Base-by-base conservation (phyloP, 2,329 filamentous ascomycete genomes). In the Monilinia vaccinii-corymbosi region DNA sequence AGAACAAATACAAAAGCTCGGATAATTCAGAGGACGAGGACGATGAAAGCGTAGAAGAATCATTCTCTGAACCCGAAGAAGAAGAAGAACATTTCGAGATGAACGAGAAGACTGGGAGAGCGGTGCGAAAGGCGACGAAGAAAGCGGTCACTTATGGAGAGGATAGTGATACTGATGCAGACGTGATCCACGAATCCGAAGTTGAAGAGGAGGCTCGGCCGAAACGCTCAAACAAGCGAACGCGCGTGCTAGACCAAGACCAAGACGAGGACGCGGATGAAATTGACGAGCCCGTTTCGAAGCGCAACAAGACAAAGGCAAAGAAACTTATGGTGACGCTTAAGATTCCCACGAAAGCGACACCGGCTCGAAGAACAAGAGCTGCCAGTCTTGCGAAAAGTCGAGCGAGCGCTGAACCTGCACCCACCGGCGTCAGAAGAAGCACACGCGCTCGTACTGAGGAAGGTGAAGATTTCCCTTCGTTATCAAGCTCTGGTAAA, bases 11-110 rank as follows among this genome's bases (percentile, higher is more conserved):
- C 65, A 70, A 74, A 56, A 84, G 82, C 11, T 86, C 83, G 2
- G 84, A 86, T 64, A 83, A 86, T 55, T 81, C 83, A 31, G 81
- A 83, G 58, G 80, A 83, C 58, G 80, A 83, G 5, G 68, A 71
- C 14, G 80, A 78, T 6, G 81, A 85, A 61, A 81, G 78, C 56
- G 34, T 69, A 60, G 79, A 79, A 60, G 79, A 79, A 50, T 81
- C 78, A 3, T 83, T 80, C 57, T 74, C 70, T 11, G 78, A 77
- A 36, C 71, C 72, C n/a, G n/a, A n/a, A 16, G 75, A 75, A 21
- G 71, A 73, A 8, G 73, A 72, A 16, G 70, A 73, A 53, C 73
- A 75, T 32, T 64, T 73, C 10, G 74, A 77, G 23, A 74, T 76
- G 36, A 77, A 78, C n/a, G 74, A 76, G 14, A 72, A 73, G 6